Evolutionary conservation across 1,284 basidiomycete species (phyloP).

Genomic region (Erythrobasidium hasegawianum): DNA sequence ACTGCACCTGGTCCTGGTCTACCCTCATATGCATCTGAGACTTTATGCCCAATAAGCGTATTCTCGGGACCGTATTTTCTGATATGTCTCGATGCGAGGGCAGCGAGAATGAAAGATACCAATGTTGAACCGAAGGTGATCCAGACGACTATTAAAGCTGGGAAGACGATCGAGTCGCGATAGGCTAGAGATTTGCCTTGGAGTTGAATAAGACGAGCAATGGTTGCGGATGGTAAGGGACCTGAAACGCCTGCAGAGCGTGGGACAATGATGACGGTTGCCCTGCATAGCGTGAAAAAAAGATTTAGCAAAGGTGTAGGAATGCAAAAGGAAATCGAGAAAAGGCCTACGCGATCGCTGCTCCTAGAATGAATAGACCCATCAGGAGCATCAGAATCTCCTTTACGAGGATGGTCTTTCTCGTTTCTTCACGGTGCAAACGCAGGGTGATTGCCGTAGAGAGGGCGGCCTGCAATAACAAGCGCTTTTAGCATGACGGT

Average conservation of each 20-base stretch:
- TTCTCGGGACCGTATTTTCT: conserved; percentile 4
- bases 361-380: conserved; percentile 3
- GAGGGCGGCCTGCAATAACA: conserved; percentile 4
- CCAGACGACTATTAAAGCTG: conserved; percentile 1
- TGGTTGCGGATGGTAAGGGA: not conserved
- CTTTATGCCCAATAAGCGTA: conserved; percentile 7
- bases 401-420: conserved; percentile 11
- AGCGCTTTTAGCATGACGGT: too few relatives aligned
- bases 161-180: conserved; percentile 9
- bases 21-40: not conserved
- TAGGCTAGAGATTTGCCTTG: conserved; percentile 2
- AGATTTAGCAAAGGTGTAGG: too few relatives aligned
- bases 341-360: not conserved
- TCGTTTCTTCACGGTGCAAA: conserved; percentile 4
- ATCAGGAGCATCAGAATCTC: conserved; percentile 1
- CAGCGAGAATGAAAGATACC: not conserved
- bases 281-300: too few relatives aligned
- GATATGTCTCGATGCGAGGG: conserved; percentile 4
- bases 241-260: not conserved
- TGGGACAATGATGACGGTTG: conserved; percentile 8
- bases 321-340: too few relatives aligned
- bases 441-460: not conserved
- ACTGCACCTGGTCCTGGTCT: not conserved
- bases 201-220: not conserved
- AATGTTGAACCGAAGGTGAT: conserved; percentile 1